A percentile compares a stretch with the other conserved stretches of the same genome.
Evolutionary conservation across 2,329 filamentous ascomycete species (phyloP).

Genomic region (Trichoderma asperellum): DNA sequence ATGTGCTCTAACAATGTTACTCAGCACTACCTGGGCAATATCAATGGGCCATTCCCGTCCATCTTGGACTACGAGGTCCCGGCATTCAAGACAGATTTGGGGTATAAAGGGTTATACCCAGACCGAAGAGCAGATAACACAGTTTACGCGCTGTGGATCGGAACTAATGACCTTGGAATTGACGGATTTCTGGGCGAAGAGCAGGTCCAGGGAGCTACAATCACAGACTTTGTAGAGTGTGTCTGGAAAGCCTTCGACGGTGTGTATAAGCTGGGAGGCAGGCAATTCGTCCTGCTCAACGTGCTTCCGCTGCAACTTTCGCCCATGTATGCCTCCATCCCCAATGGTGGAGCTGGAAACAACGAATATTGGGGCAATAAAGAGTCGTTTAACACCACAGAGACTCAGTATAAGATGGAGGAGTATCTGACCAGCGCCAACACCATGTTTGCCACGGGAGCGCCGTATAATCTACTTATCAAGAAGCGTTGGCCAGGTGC

Average conservation of each 20-base stretch:
- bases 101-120: conserved; percentile 46
- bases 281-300: conserved; percentile 75
- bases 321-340: conserved; percentile 60
- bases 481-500: conserved; percentile 59
- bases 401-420: conserved; percentile 50
- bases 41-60: conserved; percentile 57
- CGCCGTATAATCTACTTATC: conserved; percentile 50
- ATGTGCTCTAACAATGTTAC: conserved; percentile 71
- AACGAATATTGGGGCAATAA: conserved; percentile 52
- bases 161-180: conserved; percentile 76
- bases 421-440: conserved; percentile 56
- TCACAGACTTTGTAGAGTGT: conserved; percentile 69
- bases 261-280: conserved; percentile 67
- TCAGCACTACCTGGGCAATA: conserved; percentile 30
- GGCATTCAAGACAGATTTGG: conserved; percentile 55
- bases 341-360: conserved; percentile 28
- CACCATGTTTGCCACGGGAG: conserved; percentile 53
- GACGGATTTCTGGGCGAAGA: conserved; percentile 68
- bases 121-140: conserved; percentile 59
- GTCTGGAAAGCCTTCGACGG: conserved; percentile 65
- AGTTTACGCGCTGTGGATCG: conserved; percentile 78
- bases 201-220: conserved; percentile 61
- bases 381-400: conserved; percentile 51
- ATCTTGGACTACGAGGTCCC: conserved; percentile 65
- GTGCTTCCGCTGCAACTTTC: conserved; percentile 67